Evolutionary conservation across 768 basidiomycete genomes (phyloP).

Genomic region (Pseudohyphozyma bogoriensis): DNA sequence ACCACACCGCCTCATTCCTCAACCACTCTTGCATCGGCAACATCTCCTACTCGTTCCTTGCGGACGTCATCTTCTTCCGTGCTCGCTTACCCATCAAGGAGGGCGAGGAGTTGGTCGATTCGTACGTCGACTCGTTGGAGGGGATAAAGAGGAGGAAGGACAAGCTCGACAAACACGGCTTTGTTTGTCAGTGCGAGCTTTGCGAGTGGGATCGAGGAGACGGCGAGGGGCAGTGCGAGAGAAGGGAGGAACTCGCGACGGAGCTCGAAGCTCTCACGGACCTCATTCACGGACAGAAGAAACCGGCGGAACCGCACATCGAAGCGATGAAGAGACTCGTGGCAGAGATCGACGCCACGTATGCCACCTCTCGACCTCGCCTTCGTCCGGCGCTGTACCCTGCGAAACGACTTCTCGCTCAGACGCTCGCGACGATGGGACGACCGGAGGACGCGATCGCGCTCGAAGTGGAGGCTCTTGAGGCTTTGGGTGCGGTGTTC

Average conservation of each 20-base stretch:
- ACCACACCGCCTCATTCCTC: slow-evolving; percentile 71
- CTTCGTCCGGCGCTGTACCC: slow-evolving; percentile 13
- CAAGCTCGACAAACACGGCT: slow-evolving; percentile 37
- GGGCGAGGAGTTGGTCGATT: slow-evolving; percentile 63
- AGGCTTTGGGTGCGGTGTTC: slow-evolving; percentile 1
- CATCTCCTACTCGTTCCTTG: slow-evolving; percentile 64
- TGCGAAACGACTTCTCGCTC: slow-evolving; percentile 2
- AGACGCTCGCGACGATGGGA: slow-evolving; percentile 31
- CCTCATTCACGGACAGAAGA: neutral
- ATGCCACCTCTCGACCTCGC: neutral
- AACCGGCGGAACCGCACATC: neutral
- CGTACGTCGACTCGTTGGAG: slow-evolving; percentile 60
- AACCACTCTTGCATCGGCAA: slow-evolving; percentile 81
- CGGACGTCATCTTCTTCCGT: slow-evolving; percentile 63
- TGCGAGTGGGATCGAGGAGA: slow-evolving; percentile 52
- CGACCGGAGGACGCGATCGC: slow-evolving; percentile 9
- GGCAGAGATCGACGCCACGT: neutral
- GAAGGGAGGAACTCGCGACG: neutral
- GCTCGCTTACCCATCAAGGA: slow-evolving; percentile 54
- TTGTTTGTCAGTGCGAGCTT: slow-evolving; percentile 54
- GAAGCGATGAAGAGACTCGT: neutral
- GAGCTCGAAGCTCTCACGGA: neutral
- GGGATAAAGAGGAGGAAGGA: slow-evolving; percentile 30
- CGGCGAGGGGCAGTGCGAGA: neutral
- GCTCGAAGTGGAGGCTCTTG: slow-evolving; percentile 2